Conservation (phyloP, 2,329 filamentous ascomycete species). For the Pseudocercospora fijiensis region DNA sequence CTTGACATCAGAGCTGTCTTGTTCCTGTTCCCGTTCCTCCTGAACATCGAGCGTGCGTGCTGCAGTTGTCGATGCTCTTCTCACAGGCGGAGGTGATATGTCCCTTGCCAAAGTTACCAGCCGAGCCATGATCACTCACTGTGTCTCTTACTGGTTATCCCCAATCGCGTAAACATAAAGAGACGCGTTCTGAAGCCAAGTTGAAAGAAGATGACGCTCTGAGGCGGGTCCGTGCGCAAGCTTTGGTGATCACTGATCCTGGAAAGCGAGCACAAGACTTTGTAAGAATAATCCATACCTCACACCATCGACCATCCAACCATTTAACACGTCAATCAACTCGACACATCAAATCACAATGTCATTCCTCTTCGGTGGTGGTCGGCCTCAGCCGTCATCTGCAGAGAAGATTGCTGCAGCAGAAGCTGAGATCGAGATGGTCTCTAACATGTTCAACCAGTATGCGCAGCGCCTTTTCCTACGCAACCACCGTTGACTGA, state of each 20-base stretch:
- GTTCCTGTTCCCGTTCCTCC: background rate
- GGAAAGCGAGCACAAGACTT: conserved; percentile 3
- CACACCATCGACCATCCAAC: conserved; percentile 11
- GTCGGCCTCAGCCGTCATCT: conserved; percentile 79
- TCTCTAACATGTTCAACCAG: conserved; percentile 98
- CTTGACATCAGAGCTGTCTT: background rate
- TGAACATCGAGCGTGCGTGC: background rate
- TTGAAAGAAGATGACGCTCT: background rate
- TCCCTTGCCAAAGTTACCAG: conserved; percentile 27
- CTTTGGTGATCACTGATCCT: background rate
- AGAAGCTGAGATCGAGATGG: conserved; percentile 95
- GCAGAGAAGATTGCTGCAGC: conserved; percentile 96
- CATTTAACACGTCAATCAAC: background rate
- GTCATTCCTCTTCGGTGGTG: conserved; percentile 70
- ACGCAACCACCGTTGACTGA: conserved; percentile 12
- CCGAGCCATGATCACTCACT: conserved; percentile 11
- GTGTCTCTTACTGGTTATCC: background rate
- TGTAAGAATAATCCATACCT: background rate
- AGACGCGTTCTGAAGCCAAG: background rate
- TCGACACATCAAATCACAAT: conserved; percentile 42
- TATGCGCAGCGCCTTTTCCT: conserved; percentile 45
- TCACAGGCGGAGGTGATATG: conserved; percentile 36
- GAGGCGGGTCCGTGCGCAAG: background rate
- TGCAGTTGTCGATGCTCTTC: conserved; percentile 21
- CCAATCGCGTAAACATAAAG: background rate